These are phyloP conservation scores for Aspergillus coremiiformis DNA, from an alignment of 495 filamentous ascomycete species.

Conservation along the genomic window DNA sequence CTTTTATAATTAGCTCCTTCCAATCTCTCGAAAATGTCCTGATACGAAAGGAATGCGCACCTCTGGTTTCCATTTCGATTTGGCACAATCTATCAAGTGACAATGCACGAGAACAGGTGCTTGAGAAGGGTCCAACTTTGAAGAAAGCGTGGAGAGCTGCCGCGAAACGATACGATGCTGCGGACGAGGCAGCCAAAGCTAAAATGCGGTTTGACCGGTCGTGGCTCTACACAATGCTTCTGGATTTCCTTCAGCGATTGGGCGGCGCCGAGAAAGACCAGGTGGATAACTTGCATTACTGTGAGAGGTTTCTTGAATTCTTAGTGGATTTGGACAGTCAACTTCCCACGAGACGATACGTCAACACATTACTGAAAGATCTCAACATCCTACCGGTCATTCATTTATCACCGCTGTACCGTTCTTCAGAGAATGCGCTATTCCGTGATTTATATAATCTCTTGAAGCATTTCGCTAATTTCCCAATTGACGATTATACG, in stretches of 20 bases:
- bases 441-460: conserved; percentile 75
- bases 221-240: conserved; percentile 82
- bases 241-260: conserved; percentile 73
- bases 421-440: conserved; percentile 63
- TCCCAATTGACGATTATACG: conserved; percentile 86
- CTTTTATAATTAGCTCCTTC: conserved; percentile 84
- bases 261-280: conserved; percentile 47
- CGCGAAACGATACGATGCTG: conserved; percentile 77
- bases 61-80: conserved; percentile 86
- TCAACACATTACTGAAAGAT: conserved; percentile 87
- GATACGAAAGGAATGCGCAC: conserved; percentile 91
- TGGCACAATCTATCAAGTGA: conserved; percentile 88
- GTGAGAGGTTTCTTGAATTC: conserved; percentile 87
- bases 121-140: conserved; percentile 61
- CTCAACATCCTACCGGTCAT: conserved; percentile 81
- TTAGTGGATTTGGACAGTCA: conserved; percentile 88
- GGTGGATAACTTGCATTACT: conserved; percentile 68
- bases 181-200: conserved; percentile 70
- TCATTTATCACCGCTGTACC: conserved; percentile 69
- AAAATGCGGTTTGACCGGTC: conserved; percentile 84
- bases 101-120: conserved; percentile 54
- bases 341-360: conserved; percentile 86
- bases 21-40: conserved; percentile 86
- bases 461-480: conserved; percentile 76
- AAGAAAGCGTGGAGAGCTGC: conserved; percentile 89